Evolutionary conservation across 768 basidiomycete species (phyloP).

Genomic region (Hypsizygus marmoreus): DNA sequence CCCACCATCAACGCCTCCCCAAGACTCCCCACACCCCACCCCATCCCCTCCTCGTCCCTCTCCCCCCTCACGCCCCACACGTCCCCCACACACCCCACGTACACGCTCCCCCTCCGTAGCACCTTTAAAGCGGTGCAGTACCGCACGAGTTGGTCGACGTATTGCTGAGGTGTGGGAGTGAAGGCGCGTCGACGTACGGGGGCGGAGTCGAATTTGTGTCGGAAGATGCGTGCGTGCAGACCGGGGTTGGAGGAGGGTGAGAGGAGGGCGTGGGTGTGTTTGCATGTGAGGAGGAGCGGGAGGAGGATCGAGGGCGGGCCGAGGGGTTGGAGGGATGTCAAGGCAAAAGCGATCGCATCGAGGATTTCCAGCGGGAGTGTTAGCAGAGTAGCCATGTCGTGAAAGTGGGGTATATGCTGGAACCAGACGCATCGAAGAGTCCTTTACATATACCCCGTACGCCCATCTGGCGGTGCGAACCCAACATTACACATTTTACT

Average conservation of each 20-base stretch:
- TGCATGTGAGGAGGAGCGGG: constrained; percentile 49
- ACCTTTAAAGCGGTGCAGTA: constrained; percentile 40
- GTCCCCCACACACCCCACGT: too few relatives aligned
- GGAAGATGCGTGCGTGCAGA: constrained; percentile 58
- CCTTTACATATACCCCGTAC: too few relatives aligned
- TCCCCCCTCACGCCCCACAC: constrained; percentile 3
- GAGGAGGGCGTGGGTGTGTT: constrained; percentile 38
- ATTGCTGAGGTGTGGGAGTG: constrained; percentile 29
- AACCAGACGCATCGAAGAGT: too few relatives aligned
- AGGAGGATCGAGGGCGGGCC: constrained; percentile 49
- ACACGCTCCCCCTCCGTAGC: constrained; percentile 31
- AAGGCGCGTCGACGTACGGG: constrained; percentile 54
- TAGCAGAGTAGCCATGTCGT: too few relatives aligned
- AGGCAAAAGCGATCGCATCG: too few relatives aligned
- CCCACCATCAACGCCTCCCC: constrained; percentile 2
- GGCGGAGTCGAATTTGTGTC: constrained; percentile 53
- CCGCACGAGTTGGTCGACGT: constrained; percentile 34
- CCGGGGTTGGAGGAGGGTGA: constrained; percentile 24
- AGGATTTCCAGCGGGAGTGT: too few relatives aligned
- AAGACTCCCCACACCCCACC: neutral
- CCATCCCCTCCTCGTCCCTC: neutral
- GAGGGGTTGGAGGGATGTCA: too few relatives aligned
- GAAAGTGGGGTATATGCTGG: too few relatives aligned
- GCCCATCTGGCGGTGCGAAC: too few relatives aligned
- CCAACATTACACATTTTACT: too few relatives aligned